phyloP scores from a whole-genome alignment of 192 early-diverging fungal species.

The Diversispora epigaea region DNA sequence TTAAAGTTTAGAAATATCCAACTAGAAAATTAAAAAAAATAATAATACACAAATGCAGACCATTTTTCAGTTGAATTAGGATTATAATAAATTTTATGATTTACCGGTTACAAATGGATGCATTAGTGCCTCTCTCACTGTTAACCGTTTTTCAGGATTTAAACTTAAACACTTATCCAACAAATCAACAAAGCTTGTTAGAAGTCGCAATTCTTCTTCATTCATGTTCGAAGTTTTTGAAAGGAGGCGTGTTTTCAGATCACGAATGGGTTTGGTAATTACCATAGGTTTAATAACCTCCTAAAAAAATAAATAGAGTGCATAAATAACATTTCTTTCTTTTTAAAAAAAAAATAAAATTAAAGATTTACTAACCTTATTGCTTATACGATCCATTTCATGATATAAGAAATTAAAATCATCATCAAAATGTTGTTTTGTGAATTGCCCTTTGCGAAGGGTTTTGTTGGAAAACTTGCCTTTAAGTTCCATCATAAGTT shows the following conservation, averaged over 20 bases:
- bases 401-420: slow-evolving; percentile 62
- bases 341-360: too few relatives aligned
- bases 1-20: too few relatives aligned
- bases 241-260: slow-evolving; percentile 69
- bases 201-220: slow-evolving; percentile 59
- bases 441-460: slow-evolving; percentile 82
- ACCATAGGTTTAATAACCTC: slow-evolving; percentile 68
- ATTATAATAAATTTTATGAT: slow-evolving; percentile 4
- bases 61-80: too few relatives aligned
- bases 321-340: too few relatives aligned
- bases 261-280: slow-evolving; percentile 65
- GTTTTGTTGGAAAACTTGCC: slow-evolving; percentile 84
- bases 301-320: slow-evolving; percentile 21
- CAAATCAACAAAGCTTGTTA: slow-evolving; percentile 76
- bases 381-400: slow-evolving; percentile 63
- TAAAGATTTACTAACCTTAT: slow-evolving; percentile 40
- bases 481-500: slow-evolving; percentile 89
- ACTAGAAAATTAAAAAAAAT: too few relatives aligned
- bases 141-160: slow-evolving; percentile 87
- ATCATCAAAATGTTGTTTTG: slow-evolving; percentile 85
- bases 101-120: slow-evolving; percentile 82
- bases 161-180: slow-evolving; percentile 81
- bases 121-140: slow-evolving; percentile 77
- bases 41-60: too few relatives aligned
- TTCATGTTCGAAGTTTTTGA: slow-evolving; percentile 52